Evolutionary conservation across 2,329 filamentous ascomycete species (phyloP), one percentile per base, ranked within the genome.

Genomic region (Paecilomyces dactylethromorphus): DNA sequence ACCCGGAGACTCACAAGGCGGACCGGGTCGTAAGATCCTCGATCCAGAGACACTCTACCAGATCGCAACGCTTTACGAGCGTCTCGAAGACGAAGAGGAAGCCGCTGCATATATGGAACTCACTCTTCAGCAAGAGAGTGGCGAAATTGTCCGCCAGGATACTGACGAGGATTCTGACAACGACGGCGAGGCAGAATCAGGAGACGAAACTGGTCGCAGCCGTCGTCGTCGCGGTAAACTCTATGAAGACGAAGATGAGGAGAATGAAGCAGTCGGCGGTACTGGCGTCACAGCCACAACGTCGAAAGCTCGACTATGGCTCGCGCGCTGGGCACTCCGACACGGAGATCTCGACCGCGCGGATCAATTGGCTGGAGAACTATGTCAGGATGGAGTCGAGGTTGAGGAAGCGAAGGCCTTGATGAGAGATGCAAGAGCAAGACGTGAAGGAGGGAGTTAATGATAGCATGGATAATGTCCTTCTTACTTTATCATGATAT

Each of bases 361-460:
- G 3, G 89, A 89, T 75, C 85, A 91, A 62, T 78, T 97, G 50
- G 92, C 92, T 0, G 91, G 88, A 61, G 94, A 99, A 75, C 79
- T 99, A 53, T 97, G 92, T 71, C 91, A 97, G 74, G 94, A 99
- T 74, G 94, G 94, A 0, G 87, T 95, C 26, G 94, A 97, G 74
- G 91, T 97, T 1, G 94, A 99, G 72, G 94, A 99, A 74, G 94
- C 94, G 29, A 97, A 97, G 77, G 91, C 92, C 3, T 78, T 97
- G 65, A 89, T 96, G 62, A 84, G 91, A 61, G 93, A 97, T 73
- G 87, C 96, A 12, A 83, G 92, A 65, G 89, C 89, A 3, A 84
- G 90, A 64, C 82, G 92, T 74, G 89, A 91, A 31, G 72, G 63
- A 2, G 64, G 60, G 52, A 62, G 56, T 29, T 67, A 59, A n/a